phyloP scores from a whole-genome alignment of 306 rosid species.

The Prunus mira region DNA sequence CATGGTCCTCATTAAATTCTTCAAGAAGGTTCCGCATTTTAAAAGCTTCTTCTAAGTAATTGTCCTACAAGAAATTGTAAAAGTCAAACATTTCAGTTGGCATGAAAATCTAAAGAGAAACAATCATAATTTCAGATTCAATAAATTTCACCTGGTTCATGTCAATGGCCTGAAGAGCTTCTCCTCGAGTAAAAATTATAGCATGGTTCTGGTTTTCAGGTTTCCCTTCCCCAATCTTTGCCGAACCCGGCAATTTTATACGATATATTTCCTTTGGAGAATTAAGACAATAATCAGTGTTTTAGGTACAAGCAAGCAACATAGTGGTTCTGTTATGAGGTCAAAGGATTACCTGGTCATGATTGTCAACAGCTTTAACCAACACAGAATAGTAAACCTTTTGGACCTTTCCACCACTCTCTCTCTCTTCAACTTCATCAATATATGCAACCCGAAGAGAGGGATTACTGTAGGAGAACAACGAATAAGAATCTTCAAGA shows the following conservation, averaged over 20 bases:
- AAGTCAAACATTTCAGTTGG: slow-evolving; percentile 30
- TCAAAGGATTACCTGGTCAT: slow-evolving; percentile 69
- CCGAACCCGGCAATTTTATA: slow-evolving; percentile 84
- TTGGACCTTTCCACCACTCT: slow-evolving; percentile 65
- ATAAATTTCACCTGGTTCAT: slow-evolving; percentile 79
- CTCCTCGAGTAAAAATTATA: slow-evolving; percentile 86
- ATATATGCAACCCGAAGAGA: slow-evolving; percentile 97
- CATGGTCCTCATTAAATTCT: slow-evolving; percentile 94
- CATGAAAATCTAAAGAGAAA: slow-evolving; percentile 18
- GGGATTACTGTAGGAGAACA: slow-evolving; percentile 58
- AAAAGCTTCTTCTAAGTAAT: slow-evolving; percentile 95
- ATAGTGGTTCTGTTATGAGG: slow-evolving; percentile 10
- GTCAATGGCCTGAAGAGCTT: slow-evolving; percentile 96
- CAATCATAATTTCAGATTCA: slow-evolving; percentile 22
- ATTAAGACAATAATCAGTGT: slow-evolving; percentile 31
- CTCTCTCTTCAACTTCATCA: slow-evolving; percentile 97
- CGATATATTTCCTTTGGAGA: slow-evolving; percentile 79
- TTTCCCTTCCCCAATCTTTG: slow-evolving; percentile 96
- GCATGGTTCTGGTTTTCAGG: slow-evolving; percentile 99
- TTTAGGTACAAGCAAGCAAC: background rate
- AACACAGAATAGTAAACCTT: slow-evolving; percentile 93
- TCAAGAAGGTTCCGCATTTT: slow-evolving; percentile 98
- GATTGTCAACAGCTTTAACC: slow-evolving; percentile 86
- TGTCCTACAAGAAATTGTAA: slow-evolving; percentile 59
- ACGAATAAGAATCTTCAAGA: slow-evolving; percentile 25